Evolutionary conservation across 371 early-diverging fungal species (phyloP), one percentile per base, ranked within the genome.

Genomic region (Lichtheimia hyalospora): DNA sequence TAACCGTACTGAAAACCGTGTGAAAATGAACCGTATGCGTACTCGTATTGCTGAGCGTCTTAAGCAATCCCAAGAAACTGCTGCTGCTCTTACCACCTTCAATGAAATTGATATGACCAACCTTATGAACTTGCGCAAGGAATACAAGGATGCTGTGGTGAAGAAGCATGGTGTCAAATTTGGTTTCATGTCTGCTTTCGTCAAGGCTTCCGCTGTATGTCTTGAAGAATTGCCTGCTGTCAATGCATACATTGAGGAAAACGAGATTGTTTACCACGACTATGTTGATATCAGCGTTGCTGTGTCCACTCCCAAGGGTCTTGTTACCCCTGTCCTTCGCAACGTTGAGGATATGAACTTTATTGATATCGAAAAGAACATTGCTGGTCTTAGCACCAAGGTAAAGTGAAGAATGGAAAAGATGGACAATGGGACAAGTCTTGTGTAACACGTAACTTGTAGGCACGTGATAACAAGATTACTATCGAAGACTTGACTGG

Each of bases 11-110:
- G 89, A 89, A 71, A 82, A 74, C 41, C 88, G 84, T 57, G 95
- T 95, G 57, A 95, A 95, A 83, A 96, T 98, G 97, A 93, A 85
- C 87, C 91, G 97, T 63, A 98, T 98, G 98, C 93, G 98, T 54
- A 71, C 85, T 70, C 85, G 92, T 61, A 98, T 98, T 61, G 87
- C 98, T 49, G 91, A 90, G 74, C 90, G 96, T 61, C 83, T 98
- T 70, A 97, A 97, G 89, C 92, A 95, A 77, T 93, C 97, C 49
- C 97, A 98, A 80, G 90, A 95, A 75, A 93, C 86, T 46, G 96
- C 97, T 28, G 98, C 98, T 39, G 90, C 97, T 48, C 84, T 98
- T 67, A 98, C 98, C 46, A 97, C 97, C 39, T 98, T 98, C 82
- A 98, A 98, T 82, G 97, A 98, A 81, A 87, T 97, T 44, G 98